Evolutionary conservation across 2,329 filamentous ascomycete species (phyloP).

Genomic region (Fusarium transvaalense): DNA sequence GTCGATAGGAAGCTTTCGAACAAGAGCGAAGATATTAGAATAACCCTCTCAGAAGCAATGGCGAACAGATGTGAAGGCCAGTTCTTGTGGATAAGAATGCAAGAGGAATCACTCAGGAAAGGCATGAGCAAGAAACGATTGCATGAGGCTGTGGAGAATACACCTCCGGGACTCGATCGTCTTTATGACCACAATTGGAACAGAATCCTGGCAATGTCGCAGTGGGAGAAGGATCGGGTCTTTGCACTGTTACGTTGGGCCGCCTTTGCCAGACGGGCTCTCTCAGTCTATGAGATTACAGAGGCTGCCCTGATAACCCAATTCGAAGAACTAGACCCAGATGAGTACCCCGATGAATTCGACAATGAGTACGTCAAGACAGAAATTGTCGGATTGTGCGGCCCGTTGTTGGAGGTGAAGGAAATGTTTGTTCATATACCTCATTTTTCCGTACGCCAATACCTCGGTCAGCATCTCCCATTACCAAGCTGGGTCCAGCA

Average conservation of each 20-base stretch:
- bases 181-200: slow-evolving; percentile 52
- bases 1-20: slow-evolving; percentile 49
- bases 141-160: slow-evolving; percentile 44
- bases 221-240: slow-evolving; percentile 38
- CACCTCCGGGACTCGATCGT: slow-evolving; percentile 45
- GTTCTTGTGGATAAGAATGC: slow-evolving; percentile 53
- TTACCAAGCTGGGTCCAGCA: neutral
- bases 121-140: slow-evolving; percentile 50
- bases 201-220: slow-evolving; percentile 30
- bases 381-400: slow-evolving; percentile 49
- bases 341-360: slow-evolving; percentile 46
- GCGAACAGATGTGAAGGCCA: slow-evolving; percentile 50
- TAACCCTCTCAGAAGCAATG: slow-evolving; percentile 44
- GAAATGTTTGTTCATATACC: slow-evolving; percentile 27
- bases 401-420: slow-evolving; percentile 48
- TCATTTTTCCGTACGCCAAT: slow-evolving; percentile 43
- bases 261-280: slow-evolving; percentile 40
- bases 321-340: slow-evolving; percentile 31
- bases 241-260: slow-evolving; percentile 51
- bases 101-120: slow-evolving; percentile 42
- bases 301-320: slow-evolving; percentile 44
- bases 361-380: slow-evolving; percentile 49
- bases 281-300: slow-evolving; percentile 41
- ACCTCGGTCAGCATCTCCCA: neutral
- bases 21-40: slow-evolving; percentile 36